phyloP scores from a whole-genome alignment of 129 eudicot species.

The Artemisia annua region DNA sequence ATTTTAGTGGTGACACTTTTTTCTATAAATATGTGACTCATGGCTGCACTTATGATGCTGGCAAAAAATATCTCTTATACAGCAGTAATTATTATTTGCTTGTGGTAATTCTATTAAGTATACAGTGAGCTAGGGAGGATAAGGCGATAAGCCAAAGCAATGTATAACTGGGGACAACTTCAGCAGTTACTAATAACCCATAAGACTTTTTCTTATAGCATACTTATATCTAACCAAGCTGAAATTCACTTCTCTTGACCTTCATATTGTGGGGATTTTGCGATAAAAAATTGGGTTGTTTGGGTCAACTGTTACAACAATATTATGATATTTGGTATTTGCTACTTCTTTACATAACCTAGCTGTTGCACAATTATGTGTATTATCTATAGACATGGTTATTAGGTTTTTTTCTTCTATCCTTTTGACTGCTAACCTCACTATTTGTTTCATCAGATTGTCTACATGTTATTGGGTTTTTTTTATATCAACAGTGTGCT shows the following conservation, averaged over 20 bases:
- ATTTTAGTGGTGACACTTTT: background rate
- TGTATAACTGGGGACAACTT: conserved; percentile 12
- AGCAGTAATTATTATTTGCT: background rate
- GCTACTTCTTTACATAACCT: too few relatives aligned
- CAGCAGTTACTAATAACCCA: background rate
- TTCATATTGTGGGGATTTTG: conserved; percentile 1
- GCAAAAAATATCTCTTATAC: background rate
- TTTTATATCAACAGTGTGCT: conserved; percentile 24
- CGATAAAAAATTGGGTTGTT: background rate
- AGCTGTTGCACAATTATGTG: too few relatives aligned
- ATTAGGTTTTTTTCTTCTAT: background rate
- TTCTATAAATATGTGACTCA: background rate
- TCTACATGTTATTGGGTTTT: conserved; percentile 14
- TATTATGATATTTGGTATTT: background rate
- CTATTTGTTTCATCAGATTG: conserved; percentile 5
- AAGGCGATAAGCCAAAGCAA: background rate
- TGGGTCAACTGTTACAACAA: conserved; percentile 9
- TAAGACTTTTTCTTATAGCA: background rate
- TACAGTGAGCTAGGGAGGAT: background rate
- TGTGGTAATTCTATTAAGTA: background rate
- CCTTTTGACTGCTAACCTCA: conserved; percentile 12
- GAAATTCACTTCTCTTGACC: background rate
- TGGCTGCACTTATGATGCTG: background rate
- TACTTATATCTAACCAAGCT: conserved; percentile 9
- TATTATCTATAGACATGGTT: too few relatives aligned